phyloP scores from a whole-genome alignment of 2,329 filamentous ascomycete genomes.

The Aspergillus transmontanensis region DNA sequence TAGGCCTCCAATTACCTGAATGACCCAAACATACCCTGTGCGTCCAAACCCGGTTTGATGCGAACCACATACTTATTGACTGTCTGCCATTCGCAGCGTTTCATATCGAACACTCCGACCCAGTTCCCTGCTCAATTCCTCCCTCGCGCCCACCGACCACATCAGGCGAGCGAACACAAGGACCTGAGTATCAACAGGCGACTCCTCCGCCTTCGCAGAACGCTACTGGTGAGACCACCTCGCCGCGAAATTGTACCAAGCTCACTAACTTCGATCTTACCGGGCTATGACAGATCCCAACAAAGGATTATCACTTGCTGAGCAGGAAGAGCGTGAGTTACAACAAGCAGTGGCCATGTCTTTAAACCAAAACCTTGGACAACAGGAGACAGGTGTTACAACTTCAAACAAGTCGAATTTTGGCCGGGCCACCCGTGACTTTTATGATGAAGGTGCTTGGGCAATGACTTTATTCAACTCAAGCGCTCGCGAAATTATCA shows the following conservation, averaged over 20 bases:
- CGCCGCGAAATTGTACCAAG: neutral
- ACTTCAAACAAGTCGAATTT: constrained; percentile 48
- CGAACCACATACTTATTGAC: constrained; percentile 2
- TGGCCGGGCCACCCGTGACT: constrained; percentile 56
- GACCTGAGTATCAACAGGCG: constrained; percentile 24
- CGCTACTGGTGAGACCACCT: constrained; percentile 29
- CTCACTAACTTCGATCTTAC: constrained; percentile 20
- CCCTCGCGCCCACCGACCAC: constrained; percentile 53
- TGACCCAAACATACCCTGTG: constrained; percentile 31
- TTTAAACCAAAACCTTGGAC: constrained; percentile 43
- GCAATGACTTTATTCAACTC: constrained; percentile 55
- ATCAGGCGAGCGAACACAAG: constrained; percentile 33
- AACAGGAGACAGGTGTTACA: constrained; percentile 60
- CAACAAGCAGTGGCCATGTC: constrained; percentile 52
- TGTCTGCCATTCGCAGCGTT: constrained; percentile 31
- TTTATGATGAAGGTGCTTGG: constrained; percentile 60
- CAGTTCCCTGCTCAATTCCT: constrained; percentile 38
- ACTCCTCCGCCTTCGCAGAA: constrained; percentile 31
- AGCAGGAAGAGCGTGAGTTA: constrained; percentile 48
- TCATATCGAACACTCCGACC: constrained; percentile 40
- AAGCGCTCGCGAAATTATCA: constrained; percentile 55
- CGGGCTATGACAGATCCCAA: constrained; percentile 24
- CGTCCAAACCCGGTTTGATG: constrained; percentile 7
- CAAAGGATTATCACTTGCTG: constrained; percentile 41
- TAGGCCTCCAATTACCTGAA: constrained; percentile 27